Percentiles rank a stretch among this genome's conserved stretches.
Conservation (phyloP, 2,329 filamentous ascomycete species). For the Stemphylium vesicarium region DNA sequence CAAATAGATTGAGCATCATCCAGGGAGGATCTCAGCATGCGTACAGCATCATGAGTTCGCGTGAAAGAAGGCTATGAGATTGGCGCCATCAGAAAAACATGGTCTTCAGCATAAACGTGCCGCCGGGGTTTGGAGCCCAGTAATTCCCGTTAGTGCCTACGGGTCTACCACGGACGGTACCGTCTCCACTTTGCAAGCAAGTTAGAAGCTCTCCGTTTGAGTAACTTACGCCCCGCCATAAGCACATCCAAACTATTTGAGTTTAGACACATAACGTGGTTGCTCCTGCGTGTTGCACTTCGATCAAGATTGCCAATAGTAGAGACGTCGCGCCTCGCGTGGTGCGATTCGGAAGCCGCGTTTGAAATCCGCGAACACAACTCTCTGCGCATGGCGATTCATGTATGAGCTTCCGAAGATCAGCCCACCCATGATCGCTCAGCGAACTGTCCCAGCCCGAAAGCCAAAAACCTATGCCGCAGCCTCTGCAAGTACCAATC, state of each 20-base stretch:
- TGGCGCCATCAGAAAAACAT: neutral
- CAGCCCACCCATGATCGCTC: neutral
- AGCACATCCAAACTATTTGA: too few species aligned
- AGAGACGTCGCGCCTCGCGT: too few species aligned
- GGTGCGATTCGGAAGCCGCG: neutral
- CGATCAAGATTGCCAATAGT: too few species aligned
- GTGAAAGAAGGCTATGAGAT: too few species aligned
- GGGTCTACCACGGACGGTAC: neutral
- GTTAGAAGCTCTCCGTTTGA: too few species aligned
- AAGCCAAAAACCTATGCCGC: neutral
- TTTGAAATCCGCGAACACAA: neutral
- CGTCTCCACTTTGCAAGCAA: too few species aligned
- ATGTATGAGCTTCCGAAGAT: constrained; percentile 2
- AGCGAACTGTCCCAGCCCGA: neutral
- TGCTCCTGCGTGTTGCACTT: too few species aligned
- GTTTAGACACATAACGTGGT: too few species aligned
- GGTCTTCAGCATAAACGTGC: neutral
- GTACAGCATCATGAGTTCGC: neutral
- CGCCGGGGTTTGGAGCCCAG: neutral
- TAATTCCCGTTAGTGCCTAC: neutral
- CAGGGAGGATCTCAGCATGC: neutral
- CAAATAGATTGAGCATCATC: neutral
- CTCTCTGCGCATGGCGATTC: neutral
- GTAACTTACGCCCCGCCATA: too few species aligned
- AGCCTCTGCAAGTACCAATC: neutral